Conservation (phyloP, 345 rosid species). For the Corchorus capsularis region DNA sequence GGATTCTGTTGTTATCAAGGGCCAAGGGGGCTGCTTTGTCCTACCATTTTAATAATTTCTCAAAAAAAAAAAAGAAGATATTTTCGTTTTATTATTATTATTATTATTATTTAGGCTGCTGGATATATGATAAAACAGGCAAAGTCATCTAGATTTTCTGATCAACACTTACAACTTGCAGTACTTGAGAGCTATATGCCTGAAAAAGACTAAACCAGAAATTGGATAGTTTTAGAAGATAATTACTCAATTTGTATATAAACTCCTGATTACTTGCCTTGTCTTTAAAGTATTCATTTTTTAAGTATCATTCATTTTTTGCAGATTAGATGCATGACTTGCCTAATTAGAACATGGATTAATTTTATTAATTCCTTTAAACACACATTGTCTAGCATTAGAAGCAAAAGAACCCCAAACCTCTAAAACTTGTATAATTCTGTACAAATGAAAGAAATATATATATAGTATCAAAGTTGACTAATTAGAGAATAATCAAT, state of each 20-base stretch:
- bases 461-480: no score
- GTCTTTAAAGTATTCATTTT: neutral
- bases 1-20: neutral
- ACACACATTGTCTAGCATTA: neutral
- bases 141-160: neutral
- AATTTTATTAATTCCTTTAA: neutral
- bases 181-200: neutral
- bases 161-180: neutral
- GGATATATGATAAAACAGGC: neutral
- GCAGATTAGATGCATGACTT: constrained; percentile 14
- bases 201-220: constrained; percentile 13
- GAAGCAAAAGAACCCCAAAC: neutral
- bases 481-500: neutral
- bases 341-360: neutral
- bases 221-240: neutral
- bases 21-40: neutral
- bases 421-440: neutral
- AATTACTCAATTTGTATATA: neutral
- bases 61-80: neutral
- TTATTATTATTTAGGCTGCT: neutral
- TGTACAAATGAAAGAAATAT: neutral
- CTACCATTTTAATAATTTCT: neutral
- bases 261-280: constrained; percentile 24
- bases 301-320: neutral
- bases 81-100: neutral